A percentile compares a stretch with the other conserved stretches of the same genome.
phyloP scores from a whole-genome alignment of 1,284 basidiomycete genomes.

The Takashimella koratensis region DNA sequence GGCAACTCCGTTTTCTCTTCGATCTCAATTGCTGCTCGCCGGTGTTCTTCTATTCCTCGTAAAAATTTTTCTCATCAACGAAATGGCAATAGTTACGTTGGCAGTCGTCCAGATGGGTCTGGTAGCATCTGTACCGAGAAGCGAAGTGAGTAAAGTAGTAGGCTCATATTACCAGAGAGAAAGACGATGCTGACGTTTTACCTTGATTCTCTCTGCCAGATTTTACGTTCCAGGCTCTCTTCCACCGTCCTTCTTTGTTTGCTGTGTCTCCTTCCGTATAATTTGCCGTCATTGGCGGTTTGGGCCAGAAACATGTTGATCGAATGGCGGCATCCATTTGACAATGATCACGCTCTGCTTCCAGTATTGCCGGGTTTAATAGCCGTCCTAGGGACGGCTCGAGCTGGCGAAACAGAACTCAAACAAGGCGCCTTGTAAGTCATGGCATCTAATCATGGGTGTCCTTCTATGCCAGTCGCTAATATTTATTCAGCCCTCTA shows the following conservation, averaged over 20 bases:
- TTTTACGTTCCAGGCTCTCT: constrained; percentile 4
- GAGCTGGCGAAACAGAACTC: not conserved
- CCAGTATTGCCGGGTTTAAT: constrained; percentile 17
- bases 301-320: constrained; percentile 71
- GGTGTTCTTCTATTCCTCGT: not conserved
- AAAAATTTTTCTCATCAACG: not conserved
- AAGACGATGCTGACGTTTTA: not conserved
- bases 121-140: not conserved
- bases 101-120: not conserved
- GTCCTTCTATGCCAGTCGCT: too few species aligned
- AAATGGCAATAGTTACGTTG: not conserved
- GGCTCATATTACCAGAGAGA: not conserved
- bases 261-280: constrained; percentile 75
- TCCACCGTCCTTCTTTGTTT: constrained; percentile 69
- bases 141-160: not conserved
- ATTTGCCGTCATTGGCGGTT: constrained; percentile 73
- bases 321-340: constrained; percentile 18
- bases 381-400: not conserved
- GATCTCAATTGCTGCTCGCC: not conserved
- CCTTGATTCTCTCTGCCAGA: not conserved
- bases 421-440: too few species aligned
- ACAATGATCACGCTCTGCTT: constrained; percentile 23
- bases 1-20: too few species aligned
- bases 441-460: too few species aligned
- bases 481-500: too few species aligned